These are phyloP conservation scores for Alternaria angustiovoidea DNA, from an alignment of 2,329 filamentous ascomycete genomes.

Conservation along the genomic window DNA sequence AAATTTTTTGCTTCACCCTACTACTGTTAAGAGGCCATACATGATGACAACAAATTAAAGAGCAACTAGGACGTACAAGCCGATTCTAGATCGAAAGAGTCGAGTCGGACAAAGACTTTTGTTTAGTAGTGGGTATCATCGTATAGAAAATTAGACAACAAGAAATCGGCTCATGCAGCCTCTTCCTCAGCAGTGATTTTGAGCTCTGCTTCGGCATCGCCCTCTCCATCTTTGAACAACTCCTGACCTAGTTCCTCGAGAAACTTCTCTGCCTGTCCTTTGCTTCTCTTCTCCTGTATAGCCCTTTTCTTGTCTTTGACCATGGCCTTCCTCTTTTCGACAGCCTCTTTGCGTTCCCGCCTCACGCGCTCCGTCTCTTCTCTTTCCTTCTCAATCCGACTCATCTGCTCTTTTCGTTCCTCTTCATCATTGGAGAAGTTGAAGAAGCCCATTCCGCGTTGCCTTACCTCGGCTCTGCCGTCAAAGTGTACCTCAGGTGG, in stretches of 20 bases:
- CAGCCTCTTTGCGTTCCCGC: constrained; percentile 55
- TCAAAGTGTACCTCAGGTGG: constrained; percentile 87
- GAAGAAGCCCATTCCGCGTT: constrained; percentile 91
- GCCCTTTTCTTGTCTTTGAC: constrained; percentile 67
- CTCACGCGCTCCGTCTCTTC: constrained; percentile 72
- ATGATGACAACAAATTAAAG: neutral
- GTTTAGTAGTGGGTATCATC: constrained; percentile 17
- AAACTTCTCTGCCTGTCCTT: constrained; percentile 77
- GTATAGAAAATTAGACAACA: neutral
- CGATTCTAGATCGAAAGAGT: too few relatives aligned
- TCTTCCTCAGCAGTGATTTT: constrained; percentile 1
- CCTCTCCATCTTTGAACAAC: constrained; percentile 23
- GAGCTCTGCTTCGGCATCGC: neutral
- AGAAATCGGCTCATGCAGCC: neutral
- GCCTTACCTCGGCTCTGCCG: constrained; percentile 80
- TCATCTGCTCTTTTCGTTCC: constrained; percentile 76
- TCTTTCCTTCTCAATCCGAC: constrained; percentile 71
- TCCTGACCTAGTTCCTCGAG: constrained; percentile 62
- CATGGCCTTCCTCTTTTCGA: constrained; percentile 69
- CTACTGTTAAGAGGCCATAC: neutral
- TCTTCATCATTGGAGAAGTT: constrained; percentile 82
- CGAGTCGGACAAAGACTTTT: neutral
- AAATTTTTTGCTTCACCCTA: neutral
- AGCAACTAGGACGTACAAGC: neutral
- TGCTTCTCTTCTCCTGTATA: constrained; percentile 66